A percentile compares a stretch with the other conserved stretches of the same genome.
These are phyloP conservation scores for Pezicula radicicola DNA, from an alignment of 2,329 filamentous ascomycete species.

Conservation along the genomic window DNA sequence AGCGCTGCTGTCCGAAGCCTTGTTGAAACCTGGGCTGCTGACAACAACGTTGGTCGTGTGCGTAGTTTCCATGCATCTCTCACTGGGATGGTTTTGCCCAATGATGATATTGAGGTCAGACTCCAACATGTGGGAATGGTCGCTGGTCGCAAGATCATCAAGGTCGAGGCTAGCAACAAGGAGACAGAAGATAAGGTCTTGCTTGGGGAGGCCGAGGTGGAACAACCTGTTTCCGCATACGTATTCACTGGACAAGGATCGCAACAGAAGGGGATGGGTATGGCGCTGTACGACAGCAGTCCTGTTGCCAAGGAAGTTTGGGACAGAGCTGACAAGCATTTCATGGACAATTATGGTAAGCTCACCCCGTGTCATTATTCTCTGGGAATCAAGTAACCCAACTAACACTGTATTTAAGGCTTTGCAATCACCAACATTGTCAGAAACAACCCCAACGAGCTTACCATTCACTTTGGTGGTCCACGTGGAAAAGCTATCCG, in stretches of 20 bases:
- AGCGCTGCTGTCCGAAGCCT: constrained; percentile 93
- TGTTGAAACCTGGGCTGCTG: constrained; percentile 97
- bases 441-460: constrained; percentile 98
- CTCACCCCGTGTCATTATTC: constrained; percentile 4
- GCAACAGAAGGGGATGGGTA: constrained; percentile 99
- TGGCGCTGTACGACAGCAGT: constrained; percentile 95
- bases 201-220: constrained; percentile 91
- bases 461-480: constrained; percentile 97
- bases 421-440: constrained; percentile 99
- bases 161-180: constrained; percentile 93
- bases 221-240: constrained; percentile 94
- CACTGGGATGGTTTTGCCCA: constrained; percentile 98
- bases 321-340: constrained; percentile 96
- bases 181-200: constrained; percentile 97
- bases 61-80: constrained; percentile 95
- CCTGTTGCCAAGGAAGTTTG: constrained; percentile 94
- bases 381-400: constrained; percentile 4
- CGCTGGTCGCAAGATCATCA: constrained; percentile 97
- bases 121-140: constrained; percentile 98
- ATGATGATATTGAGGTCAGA: constrained; percentile 92
- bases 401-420: constrained; percentile 44
- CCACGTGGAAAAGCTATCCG: constrained; percentile 95
- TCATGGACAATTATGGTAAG: constrained; percentile 96
- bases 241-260: constrained; percentile 98
- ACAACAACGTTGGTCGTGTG: constrained; percentile 97